phyloP scores from a whole-genome alignment of 306 rosid genomes.

The Corylus avellana region DNA sequence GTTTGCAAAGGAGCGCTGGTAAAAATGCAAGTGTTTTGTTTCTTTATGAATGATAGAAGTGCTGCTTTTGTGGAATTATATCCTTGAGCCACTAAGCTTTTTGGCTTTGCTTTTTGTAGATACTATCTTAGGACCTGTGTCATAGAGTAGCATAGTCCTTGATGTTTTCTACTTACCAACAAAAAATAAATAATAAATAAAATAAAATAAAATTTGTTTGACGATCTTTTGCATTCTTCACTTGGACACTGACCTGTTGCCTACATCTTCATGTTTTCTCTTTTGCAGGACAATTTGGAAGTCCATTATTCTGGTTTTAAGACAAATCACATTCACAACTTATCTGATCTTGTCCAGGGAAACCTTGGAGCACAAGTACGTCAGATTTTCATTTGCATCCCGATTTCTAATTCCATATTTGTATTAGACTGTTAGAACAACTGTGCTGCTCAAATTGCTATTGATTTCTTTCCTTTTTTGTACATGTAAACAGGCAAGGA shows the following conservation, averaged over 20 bases:
- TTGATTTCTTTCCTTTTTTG: slow-evolving; percentile 26
- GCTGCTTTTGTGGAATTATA: neutral
- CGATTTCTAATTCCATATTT: slow-evolving; percentile 10
- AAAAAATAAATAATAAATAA: neutral
- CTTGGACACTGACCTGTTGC: slow-evolving; percentile 14
- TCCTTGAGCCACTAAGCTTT: neutral
- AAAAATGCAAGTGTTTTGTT: slow-evolving; percentile 17
- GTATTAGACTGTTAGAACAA: neutral
- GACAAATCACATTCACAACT: slow-evolving; percentile 83
- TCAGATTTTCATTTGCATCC: slow-evolving; percentile 15
- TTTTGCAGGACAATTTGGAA: slow-evolving; percentile 69
- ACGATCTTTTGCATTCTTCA: slow-evolving; percentile 6
- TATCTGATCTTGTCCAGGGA: slow-evolving; percentile 82
- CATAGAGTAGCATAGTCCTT: slow-evolving; percentile 13
- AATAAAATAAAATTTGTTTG: slow-evolving; percentile 4
- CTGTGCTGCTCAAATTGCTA: slow-evolving; percentile 4
- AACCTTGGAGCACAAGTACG: slow-evolving; percentile 78
- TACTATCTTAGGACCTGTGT: neutral
- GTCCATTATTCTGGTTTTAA: slow-evolving; percentile 85
- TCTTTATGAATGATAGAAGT: neutral
- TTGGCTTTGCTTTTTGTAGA: neutral
- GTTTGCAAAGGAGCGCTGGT: slow-evolving; percentile 18
- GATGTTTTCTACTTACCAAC: neutral
- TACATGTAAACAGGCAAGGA: slow-evolving; percentile 52
- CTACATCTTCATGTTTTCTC: slow-evolving; percentile 23